These are phyloP conservation scores for Termitomyces eurrhizus DNA, from an alignment of 768 basidiomycete genomes.

Conservation along the genomic window DNA sequence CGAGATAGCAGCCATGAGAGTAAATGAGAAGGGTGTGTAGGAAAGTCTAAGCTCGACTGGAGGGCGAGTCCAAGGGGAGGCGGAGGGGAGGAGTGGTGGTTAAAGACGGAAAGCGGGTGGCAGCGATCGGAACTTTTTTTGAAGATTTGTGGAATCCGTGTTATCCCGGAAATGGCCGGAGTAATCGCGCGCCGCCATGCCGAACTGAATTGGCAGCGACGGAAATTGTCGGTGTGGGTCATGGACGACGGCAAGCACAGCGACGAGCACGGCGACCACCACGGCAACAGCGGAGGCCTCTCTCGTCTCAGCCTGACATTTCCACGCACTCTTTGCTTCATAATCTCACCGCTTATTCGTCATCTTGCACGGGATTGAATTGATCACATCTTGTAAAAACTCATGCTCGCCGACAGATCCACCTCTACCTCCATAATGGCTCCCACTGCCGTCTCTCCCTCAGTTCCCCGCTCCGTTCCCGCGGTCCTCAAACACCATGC, in stretches of 20 bases:
- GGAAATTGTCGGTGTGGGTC: background rate
- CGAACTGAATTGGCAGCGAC: background rate
- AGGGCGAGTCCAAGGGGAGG: slow-evolving; percentile 17
- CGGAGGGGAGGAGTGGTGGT: slow-evolving; percentile 21
- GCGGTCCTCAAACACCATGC: slow-evolving; percentile 18
- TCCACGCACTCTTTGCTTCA: background rate
- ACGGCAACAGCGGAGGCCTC: background rate
- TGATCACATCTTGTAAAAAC: slow-evolving; percentile 1
- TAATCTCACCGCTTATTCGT: background rate
- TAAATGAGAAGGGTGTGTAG: slow-evolving; percentile 24
- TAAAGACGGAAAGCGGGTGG: slow-evolving; percentile 17
- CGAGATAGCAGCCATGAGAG: slow-evolving; percentile 48
- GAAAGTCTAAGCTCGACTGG: slow-evolving; percentile 21
- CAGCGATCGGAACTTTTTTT: slow-evolving; percentile 12
- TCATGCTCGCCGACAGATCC: slow-evolving; percentile 1
- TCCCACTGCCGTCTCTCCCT: slow-evolving; percentile 12
- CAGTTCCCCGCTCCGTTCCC: background rate
- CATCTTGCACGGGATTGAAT: slow-evolving; percentile 7
- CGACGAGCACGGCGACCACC: background rate
- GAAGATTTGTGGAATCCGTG: slow-evolving; percentile 25
- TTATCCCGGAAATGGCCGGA: slow-evolving; percentile 35
- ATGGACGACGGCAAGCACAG: slow-evolving; percentile 2
- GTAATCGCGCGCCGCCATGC: slow-evolving; percentile 31
- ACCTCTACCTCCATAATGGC: slow-evolving; percentile 9
- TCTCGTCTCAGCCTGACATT: background rate